Evolutionary conservation across 441 rosid species (phyloP), one percentile per base, ranked within the genome.

Genomic region (Capsella rubella): DNA sequence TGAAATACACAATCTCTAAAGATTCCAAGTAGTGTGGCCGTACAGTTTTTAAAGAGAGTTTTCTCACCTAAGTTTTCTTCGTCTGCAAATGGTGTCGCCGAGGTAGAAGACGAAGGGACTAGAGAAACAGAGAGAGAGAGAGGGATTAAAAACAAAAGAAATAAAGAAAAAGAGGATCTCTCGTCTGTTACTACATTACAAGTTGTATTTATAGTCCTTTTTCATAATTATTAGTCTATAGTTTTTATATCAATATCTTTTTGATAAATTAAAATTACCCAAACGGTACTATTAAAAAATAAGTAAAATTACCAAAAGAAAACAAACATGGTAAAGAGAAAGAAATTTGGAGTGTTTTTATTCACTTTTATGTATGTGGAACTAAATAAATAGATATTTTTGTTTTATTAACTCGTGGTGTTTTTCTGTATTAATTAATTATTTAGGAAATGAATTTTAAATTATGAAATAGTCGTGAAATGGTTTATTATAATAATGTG

Each of bases 21-120:
- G 57, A 34, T 13, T n/a, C 32, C 46, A 43, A 35, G 8, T 65
- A 3, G 13, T 13, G 5, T 2, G 13, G 4, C 39, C 25, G 71
- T 63, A 60, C 68, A n/a, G 27, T 4, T 37, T 53, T 3, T 25
- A 53, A 46, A 63, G 64, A 63, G 69, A 76, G 15, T 16, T 37
- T 14, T 2, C 27, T 59, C 29, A 68, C 68, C 68, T 39, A 31
- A 6, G 50, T 10, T 11, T 21, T 28, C 47, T 43, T 21, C 18
- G 69, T 32, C 50, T 67, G 63, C 43, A 7, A 18, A 42, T 60
- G 69, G 69, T 40, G 69, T 51, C 69, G 51, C 47, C 21, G 57
- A 69, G 69, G 79, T 42, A 68, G 74, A 68, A 75, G 79, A 75
- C 64, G 74, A 69, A 75, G 35, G 31, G 51, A 39, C 0, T 4